Evolutionary conservation across 73 alveolate species (phyloP), one percentile per base, ranked within the genome.

Genomic region (Halteria grandinella): DNA sequence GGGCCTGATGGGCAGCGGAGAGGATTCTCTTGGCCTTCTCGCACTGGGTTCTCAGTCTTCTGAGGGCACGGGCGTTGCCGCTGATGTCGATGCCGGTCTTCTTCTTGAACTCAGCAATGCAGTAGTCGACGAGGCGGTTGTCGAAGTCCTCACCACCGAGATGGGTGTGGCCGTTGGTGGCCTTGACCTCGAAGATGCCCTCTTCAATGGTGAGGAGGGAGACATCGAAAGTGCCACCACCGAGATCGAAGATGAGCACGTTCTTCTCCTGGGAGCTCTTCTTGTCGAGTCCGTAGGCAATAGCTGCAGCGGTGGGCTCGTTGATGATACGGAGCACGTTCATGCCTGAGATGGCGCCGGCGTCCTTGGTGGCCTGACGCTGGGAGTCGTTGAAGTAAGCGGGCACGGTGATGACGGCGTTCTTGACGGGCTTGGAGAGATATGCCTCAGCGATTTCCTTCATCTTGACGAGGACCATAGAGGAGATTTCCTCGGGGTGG

Each of bases 131-230:
- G 58, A 96, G 60, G 40, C 94, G 76, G 69, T 93, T 78, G 78
- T 96, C 99, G 84, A 96, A 95, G 69, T 96, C 98, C 55, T 94
- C 97, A 28, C 99, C 99, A 43, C 99, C 99, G 80, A 95, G 86
- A 72, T 86, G 96, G 45, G 96, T 92, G 86, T 95, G 94, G 23
- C 98, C 99, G 37, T 90, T 83, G 63, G 96, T 86, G 12, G 96
- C 92, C 75, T 79, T 44, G 18, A 94, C 97, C 79, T 93, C 95
- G 64, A 94, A 93, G 50, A 93, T 85, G n/a, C 97, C 97, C 20
- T 94, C 95, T 29, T 91, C 97, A 51, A 92, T 80, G 48, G 93
- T 81, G 23, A 93, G 54, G n/a, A 89, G 75, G 18, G 95, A 88
- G 24, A 92, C 95, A 94, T 92, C 94, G 51, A 89, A 89, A 10